Evolutionary conservation across 306 rosid species (phyloP), one percentile per base, ranked within the genome.

Genomic region (Quercus aquifolioides): DNA sequence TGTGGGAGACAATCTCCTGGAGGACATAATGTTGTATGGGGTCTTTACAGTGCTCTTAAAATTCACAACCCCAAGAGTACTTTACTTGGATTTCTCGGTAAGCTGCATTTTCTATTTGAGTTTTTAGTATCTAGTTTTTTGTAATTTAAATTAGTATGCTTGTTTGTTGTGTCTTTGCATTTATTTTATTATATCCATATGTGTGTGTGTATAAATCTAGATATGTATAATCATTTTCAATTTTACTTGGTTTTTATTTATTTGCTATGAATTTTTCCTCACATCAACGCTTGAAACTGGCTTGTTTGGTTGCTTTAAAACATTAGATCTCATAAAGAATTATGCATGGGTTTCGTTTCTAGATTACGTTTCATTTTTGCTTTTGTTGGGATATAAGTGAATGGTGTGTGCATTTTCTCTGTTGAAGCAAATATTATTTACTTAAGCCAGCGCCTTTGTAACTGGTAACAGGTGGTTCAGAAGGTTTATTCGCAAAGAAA

Each of bases 1-100:
- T 90, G 96, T 81, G 99, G 99, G 43, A 90, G 99, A 81, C 99
- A 95, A 82, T 95, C 99, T 77, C 99, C 99, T 54, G 99, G 99
- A 69, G 99, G 99, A 56, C 99, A 95, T 87, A 95, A 95, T 79
- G 97, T 93, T 71, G 86, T 93, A 13, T 95, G 99, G 99, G 99
- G 99, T 62, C 98, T 93, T 80, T 86, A 80, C 64, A 58, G 70
- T 20, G 98, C 99, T 74, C 94, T 95, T 70, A 91, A 93, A 86
- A 76, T 83, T 78, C 97, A 91, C 92, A 95, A 95, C 83, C 85
- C 90, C n/a, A 81, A 64, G 12, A 95, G 81, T 83, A 85, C 82
- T 75, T 88, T 95, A 69, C 91, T 93, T 79, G 99, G 99, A 84
- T 95, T 95, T 84, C 90, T 93, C 38, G 99, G 99, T 93, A 85